Percentiles rank a stretch among this genome's conserved stretches.
These are phyloP conservation scores for Hypoxylon sp. DNA, from an alignment of 2,329 filamentous ascomycete genomes.

Conservation along the genomic window DNA sequence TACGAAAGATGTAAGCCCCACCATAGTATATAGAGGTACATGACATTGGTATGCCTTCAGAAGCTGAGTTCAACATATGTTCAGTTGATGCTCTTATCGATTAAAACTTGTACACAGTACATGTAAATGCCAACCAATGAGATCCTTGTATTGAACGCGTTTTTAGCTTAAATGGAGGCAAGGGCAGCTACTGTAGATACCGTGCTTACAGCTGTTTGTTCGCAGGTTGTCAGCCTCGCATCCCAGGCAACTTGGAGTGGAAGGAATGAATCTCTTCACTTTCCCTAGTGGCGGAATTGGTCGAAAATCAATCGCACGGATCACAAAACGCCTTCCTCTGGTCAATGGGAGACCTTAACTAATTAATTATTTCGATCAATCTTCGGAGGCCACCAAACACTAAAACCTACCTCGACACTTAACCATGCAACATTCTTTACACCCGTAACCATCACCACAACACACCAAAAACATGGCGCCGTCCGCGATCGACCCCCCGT, in stretches of 20 bases:
- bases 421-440: conserved; percentile 35
- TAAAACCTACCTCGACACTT: conserved; percentile 1
- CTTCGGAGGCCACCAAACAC: not conserved
- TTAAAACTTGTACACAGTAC: too few relatives aligned
- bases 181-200: conserved; percentile 17
- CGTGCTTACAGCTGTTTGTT: too few relatives aligned
- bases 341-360: too few relatives aligned
- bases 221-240: conserved; percentile 31
- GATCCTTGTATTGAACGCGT: too few relatives aligned
- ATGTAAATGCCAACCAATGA: too few relatives aligned
- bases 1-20: conserved; percentile 3
- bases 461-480: conserved; percentile 56
- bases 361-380: not conserved
- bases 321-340: too few relatives aligned
- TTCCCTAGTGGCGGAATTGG: conserved; percentile 10
- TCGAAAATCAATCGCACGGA: too few relatives aligned
- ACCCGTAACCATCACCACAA: conserved; percentile 18
- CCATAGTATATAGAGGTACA: too few relatives aligned
- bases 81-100: too few relatives aligned
- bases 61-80: too few relatives aligned
- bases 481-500: conserved; percentile 59
- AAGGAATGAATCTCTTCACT: conserved; percentile 6
- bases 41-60: too few relatives aligned
- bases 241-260: conserved; percentile 1
- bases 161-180: conserved; percentile 16